Percentiles rank a stretch among this genome's conserved stretches.
Conservation (phyloP, 176 grass and related monocot genomes). For the Musa schizocarpa region DNA sequence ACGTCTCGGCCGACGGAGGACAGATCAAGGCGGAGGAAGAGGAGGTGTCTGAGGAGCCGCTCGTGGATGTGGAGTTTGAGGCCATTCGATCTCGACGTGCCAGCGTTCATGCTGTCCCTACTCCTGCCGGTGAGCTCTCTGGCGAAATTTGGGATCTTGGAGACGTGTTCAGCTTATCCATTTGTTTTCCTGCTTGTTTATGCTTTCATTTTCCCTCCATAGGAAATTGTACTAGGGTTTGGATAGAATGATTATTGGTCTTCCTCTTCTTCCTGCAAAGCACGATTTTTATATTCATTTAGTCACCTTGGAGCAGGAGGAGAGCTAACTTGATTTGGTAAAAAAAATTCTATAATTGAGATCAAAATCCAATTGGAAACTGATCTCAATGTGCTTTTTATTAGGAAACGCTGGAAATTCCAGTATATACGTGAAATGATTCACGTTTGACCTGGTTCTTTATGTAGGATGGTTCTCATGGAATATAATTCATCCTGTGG, state of each 20-base stretch:
- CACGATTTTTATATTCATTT: not conserved
- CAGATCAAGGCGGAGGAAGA: conserved; percentile 32
- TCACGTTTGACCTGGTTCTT: not conserved
- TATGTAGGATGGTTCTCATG: conserved; percentile 94
- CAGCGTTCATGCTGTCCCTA: conserved; percentile 76
- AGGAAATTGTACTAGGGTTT: not conserved
- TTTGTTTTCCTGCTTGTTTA: too few relatives aligned
- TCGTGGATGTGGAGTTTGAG: conserved; percentile 52
- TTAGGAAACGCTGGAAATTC: not conserved
- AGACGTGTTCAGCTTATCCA: not conserved
- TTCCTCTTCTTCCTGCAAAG: not conserved
- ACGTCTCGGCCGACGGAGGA: conserved; percentile 17
- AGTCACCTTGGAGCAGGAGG: too few relatives aligned
- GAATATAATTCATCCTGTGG: conserved; percentile 69
- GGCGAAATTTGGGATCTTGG: conserved; percentile 18
- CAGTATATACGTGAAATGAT: not conserved
- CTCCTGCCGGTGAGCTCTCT: conserved; percentile 65
- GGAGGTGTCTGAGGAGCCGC: conserved; percentile 28
- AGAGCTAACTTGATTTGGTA: too few relatives aligned
- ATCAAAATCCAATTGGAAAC: not conserved
- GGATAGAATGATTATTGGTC: not conserved
- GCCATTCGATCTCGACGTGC: conserved; percentile 73
- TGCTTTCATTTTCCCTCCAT: not conserved
- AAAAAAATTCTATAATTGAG: not conserved
- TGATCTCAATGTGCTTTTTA: not conserved